Conservation (phyloP, 2,329 filamentous ascomycete species). For the Cercospora nicotianae region DNA sequence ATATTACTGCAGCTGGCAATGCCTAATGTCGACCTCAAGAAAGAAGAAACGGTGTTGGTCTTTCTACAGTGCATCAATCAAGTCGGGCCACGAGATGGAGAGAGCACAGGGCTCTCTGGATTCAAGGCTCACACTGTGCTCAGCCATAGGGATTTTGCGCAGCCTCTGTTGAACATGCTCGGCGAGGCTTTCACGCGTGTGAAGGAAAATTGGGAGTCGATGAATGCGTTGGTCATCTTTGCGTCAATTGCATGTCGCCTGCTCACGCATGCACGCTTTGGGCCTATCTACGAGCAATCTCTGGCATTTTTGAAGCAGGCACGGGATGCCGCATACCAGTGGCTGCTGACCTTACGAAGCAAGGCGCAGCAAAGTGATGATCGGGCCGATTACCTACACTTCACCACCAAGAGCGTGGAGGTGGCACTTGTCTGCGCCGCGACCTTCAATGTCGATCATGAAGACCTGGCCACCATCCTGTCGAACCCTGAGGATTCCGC, state of each 20-base stretch:
- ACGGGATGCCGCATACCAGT: slow-evolving; percentile 49
- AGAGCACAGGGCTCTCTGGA: too few species aligned
- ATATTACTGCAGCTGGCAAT: slow-evolving; percentile 54
- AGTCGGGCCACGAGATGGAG: too few species aligned
- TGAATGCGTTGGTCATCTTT: slow-evolving; percentile 27
- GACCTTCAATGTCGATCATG: slow-evolving; percentile 44
- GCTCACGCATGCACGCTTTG: slow-evolving; percentile 25
- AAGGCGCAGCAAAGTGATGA: slow-evolving; percentile 35
- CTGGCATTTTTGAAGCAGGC: slow-evolving; percentile 48
- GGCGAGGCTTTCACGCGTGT: slow-evolving; percentile 19
- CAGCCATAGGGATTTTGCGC: too few species aligned
- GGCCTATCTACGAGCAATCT: too few species aligned
- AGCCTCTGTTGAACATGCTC: too few species aligned
- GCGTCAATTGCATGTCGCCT: slow-evolving; percentile 26
- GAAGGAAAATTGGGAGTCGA: slow-evolving; percentile 32
- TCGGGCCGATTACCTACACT: slow-evolving; percentile 31
- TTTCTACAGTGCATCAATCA: slow-evolving; percentile 54
- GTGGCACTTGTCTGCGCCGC: slow-evolving; percentile 58
- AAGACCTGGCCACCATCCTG: slow-evolving; percentile 23
- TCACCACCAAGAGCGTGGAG: slow-evolving; percentile 48
- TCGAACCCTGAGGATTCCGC: slow-evolving; percentile 16
- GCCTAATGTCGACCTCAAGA: slow-evolving; percentile 61
- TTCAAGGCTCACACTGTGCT: slow-evolving; percentile 54
- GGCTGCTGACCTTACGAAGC: slow-evolving; percentile 51
- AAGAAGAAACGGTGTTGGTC: slow-evolving; percentile 51